Conservation (phyloP, 2,329 filamentous ascomycete species). For the Bisporella sp. region DNA sequence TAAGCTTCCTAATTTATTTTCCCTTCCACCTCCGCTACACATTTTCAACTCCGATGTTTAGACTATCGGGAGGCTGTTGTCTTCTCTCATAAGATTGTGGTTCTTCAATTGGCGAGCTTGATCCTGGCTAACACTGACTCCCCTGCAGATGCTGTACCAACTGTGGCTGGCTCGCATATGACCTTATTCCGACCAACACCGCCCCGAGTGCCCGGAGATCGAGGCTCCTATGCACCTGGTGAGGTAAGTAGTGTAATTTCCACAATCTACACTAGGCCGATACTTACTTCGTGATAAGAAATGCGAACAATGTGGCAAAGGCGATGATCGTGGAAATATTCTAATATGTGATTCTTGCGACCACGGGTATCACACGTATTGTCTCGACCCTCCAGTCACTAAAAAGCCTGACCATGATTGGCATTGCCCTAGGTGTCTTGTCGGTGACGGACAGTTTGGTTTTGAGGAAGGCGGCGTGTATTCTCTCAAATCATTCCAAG, state of each 20-base stretch:
- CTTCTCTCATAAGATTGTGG: neutral
- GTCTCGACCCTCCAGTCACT: constrained; percentile 79
- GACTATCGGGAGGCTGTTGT: too few species aligned
- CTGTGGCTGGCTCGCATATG: constrained; percentile 95
- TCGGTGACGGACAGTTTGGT: constrained; percentile 93
- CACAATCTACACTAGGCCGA: constrained; percentile 39
- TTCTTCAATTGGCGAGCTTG: constrained; percentile 16
- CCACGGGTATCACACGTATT: constrained; percentile 77
- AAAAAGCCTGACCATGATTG: constrained; percentile 78
- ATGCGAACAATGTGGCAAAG: constrained; percentile 81
- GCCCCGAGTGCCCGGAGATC: constrained; percentile 53
- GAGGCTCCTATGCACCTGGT: constrained; percentile 32
- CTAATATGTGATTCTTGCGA: constrained; percentile 90
- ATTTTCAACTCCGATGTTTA: too few species aligned
- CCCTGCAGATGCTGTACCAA: constrained; percentile 58
- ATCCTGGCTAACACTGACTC: constrained; percentile 29
- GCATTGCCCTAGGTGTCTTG: constrained; percentile 92
- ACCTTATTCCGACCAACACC: constrained; percentile 80
- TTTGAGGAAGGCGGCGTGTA: constrained; percentile 97
- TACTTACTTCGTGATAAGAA: constrained; percentile 42
- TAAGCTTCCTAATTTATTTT: too few species aligned
- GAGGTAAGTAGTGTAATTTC: constrained; percentile 42
- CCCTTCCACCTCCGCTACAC: too few species aligned
- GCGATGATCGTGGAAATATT: constrained; percentile 63
- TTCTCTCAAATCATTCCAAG: constrained; percentile 91